Evolutionary conservation across 2,329 filamentous ascomycete species (phyloP).

Genomic region (Colletotrichum endophyticum): DNA sequence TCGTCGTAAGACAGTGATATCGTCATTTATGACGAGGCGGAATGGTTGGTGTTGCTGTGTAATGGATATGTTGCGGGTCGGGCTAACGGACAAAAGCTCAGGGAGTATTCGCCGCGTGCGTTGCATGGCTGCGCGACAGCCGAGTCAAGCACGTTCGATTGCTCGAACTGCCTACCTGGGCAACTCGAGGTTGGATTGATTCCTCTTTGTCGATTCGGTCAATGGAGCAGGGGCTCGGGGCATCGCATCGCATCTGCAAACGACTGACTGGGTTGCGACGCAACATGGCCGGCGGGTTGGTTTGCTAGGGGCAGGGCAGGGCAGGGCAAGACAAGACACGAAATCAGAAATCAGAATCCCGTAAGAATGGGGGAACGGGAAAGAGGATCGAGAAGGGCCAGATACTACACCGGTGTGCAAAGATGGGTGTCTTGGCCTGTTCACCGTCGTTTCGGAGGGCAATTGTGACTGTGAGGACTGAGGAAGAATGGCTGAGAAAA

Average conservation of each 20-base stretch:
- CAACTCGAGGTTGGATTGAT: not conserved
- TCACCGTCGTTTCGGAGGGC: conserved; percentile 13
- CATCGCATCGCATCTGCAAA: not conserved
- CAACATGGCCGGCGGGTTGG: not conserved
- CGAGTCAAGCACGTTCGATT: not conserved
- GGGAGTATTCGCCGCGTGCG: not conserved
- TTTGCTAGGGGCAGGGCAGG: not conserved
- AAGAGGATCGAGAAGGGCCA: not conserved
- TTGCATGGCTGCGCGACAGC: not conserved
- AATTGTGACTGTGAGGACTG: not conserved
- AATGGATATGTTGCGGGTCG: not conserved
- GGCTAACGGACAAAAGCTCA: not conserved
- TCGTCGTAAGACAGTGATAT: not conserved
- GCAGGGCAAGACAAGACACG: not conserved
- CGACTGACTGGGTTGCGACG: not conserved
- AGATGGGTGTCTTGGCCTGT: conserved; percentile 2
- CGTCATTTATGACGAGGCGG: conserved; percentile 10
- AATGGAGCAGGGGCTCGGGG: not conserved
- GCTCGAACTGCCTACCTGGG: not conserved
- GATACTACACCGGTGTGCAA: not conserved
- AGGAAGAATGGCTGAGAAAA: not conserved
- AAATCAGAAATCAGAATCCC: not conserved
- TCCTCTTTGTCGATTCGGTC: not conserved
- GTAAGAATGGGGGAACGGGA: not conserved
- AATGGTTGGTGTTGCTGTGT: not conserved